Evolutionary conservation across 1,139 yeast species (phyloP).

Genomic region (Hansenula sp.): DNA sequence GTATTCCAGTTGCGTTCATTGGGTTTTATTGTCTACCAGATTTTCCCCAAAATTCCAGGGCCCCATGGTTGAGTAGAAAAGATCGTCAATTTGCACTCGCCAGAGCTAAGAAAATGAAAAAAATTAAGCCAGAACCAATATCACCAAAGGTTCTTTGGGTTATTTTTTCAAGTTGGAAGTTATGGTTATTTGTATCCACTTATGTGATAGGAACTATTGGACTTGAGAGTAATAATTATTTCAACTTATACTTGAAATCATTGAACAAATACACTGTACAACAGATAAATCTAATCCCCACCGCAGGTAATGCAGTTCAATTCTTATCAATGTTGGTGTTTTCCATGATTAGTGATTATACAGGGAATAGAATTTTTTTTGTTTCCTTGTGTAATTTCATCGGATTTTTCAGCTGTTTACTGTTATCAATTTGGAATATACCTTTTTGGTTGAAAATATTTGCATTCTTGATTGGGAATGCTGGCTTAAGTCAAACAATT

Average conservation of each 20-base stretch:
- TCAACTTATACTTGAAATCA: conserved; percentile 24
- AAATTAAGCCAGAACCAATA: conserved; percentile 9
- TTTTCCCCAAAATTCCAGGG: conserved; percentile 40
- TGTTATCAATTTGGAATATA: conserved; percentile 11
- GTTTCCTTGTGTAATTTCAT: conserved; percentile 8
- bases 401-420: conserved; percentile 9
- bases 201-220: conserved; percentile 4
- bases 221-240: conserved; percentile 16
- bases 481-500: conserved; percentile 2
- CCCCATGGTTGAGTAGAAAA: conserved; percentile 15
- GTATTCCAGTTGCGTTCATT: conserved; percentile 28
- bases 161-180: conserved; percentile 10
- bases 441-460: conserved; percentile 5
- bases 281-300: conserved; percentile 27
- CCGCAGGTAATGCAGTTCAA: conserved; percentile 21
- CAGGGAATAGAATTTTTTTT: conserved; percentile 7
- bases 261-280: conserved; percentile 19
- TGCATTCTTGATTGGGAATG: conserved; percentile 4
- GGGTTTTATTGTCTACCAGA: conserved; percentile 29
- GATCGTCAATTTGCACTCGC: conserved; percentile 14
- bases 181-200: conserved; percentile 6
- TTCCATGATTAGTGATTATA: conserved; percentile 9
- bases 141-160: conserved; percentile 1
- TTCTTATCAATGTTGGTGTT: conserved; percentile 9
- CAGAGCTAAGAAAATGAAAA: conserved; percentile 13